phyloP scores from a whole-genome alignment of 768 basidiomycete species.

The Tricholoma flavovirens region DNA sequence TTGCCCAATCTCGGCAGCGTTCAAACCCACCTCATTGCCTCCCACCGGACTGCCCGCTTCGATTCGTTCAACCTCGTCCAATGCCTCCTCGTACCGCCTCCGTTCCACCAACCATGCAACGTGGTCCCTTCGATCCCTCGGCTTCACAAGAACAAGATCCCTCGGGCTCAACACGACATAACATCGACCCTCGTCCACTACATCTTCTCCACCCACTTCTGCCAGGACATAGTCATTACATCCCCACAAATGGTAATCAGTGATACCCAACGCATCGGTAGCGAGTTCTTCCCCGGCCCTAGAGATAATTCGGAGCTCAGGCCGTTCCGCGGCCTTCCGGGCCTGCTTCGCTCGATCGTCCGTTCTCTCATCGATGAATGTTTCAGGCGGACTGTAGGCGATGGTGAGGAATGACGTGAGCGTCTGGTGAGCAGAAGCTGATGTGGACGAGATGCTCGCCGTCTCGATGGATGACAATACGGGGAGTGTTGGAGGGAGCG shows the following conservation, averaged over 20 bases:
- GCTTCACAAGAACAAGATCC: conserved; percentile 82
- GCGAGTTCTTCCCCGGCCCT: conserved; percentile 84
- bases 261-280: conserved; percentile 75
- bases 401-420: conserved; percentile 80
- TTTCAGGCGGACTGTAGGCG: conserved; percentile 80
- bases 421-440: conserved; percentile 19
- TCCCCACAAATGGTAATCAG: conserved; percentile 75
- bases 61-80: conserved; percentile 72
- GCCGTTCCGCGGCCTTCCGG: conserved; percentile 82
- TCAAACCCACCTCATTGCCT: conserved; percentile 34
- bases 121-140: conserved; percentile 85
- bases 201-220: conserved; percentile 32
- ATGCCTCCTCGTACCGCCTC: conserved; percentile 82
- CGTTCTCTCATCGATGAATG: conserved; percentile 64
- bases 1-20: conserved; percentile 69
- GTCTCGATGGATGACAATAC: conserved; percentile 13
- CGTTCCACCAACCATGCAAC: conserved; percentile 89
- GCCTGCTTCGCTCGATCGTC: conserved; percentile 70
- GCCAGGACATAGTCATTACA: conserved; percentile 89
- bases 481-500: conserved; percentile 9
- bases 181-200: conserved; percentile 36
- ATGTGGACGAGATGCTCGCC: conserved; percentile 8
- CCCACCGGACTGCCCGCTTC: conserved; percentile 31
- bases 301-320: conserved; percentile 89
- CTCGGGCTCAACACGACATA: conserved; percentile 85